Conservation (phyloP, 129 eudicot genomes). For the Helianthus annuus region DNA sequence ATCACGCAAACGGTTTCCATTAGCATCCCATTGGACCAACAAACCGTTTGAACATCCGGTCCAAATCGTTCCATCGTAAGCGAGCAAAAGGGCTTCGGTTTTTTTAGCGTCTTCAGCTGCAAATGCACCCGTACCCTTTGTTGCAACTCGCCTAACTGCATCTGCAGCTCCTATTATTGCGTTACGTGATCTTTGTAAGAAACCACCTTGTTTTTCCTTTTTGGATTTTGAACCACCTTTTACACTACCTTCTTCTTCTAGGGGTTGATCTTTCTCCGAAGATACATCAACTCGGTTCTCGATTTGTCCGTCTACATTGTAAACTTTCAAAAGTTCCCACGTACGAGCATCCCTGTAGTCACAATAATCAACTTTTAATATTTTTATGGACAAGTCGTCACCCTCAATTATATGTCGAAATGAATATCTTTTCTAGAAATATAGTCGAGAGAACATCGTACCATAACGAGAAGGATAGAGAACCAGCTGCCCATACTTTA, state of each 20-base stretch:
- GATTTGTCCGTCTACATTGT: slow-evolving; percentile 79
- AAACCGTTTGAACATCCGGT: slow-evolving; percentile 86
- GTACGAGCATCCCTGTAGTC: slow-evolving; percentile 95
- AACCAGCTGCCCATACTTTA: slow-evolving; percentile 87
- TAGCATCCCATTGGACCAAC: slow-evolving; percentile 92
- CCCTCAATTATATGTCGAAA: background rate
- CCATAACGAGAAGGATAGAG: slow-evolving; percentile 88
- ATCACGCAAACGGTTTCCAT: slow-evolving; percentile 82
- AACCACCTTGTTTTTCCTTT: slow-evolving; percentile 77
- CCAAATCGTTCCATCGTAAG: slow-evolving; percentile 88
- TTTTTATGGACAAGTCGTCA: background rate
- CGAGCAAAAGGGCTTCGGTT: slow-evolving; percentile 80
- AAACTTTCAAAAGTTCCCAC: slow-evolving; percentile 83
- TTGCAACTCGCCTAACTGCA: slow-evolving; percentile 97
- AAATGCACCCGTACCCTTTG: slow-evolving; percentile 85
- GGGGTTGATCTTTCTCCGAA: slow-evolving; percentile 60
- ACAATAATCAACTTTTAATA: background rate
- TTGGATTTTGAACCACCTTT: slow-evolving; percentile 67
- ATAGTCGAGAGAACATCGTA: slow-evolving; percentile 22
- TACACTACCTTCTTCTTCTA: slow-evolving; percentile 79
- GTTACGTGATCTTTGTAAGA: slow-evolving; percentile 86
- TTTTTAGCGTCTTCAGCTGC: slow-evolving; percentile 72
- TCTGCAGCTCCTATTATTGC: slow-evolving; percentile 99
- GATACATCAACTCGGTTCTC: slow-evolving; percentile 82
- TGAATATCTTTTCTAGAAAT: background rate